Evolutionary conservation across 2,329 filamentous ascomycete genomes (phyloP), one percentile per base, ranked within the genome.

Genomic region (Neocatenulostroma microsporum): DNA sequence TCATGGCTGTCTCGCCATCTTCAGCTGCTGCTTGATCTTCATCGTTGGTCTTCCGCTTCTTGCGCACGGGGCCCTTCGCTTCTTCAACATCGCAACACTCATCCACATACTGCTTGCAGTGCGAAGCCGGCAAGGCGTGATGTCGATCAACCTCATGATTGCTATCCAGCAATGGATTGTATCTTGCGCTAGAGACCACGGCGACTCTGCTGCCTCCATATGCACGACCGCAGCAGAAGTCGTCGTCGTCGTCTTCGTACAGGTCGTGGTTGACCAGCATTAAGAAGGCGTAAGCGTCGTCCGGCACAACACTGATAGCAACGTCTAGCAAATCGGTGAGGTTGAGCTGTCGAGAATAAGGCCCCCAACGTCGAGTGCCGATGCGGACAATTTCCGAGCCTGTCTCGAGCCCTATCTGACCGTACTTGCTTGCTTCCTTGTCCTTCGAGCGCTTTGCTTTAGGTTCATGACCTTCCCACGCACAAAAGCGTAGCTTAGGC

Each of bases 191-290:
- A 0, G 73, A 77, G 0, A 84, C 73, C 1, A 82, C 69, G 0
- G 70, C 69, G 2, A 84, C 70, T 4, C 79, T 65, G 39, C 72
- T 76, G 0, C 70, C 74, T 0, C 80, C 80, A 51, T 78, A 84
- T 1, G 80, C 78, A 19, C 78, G 61, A 0, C 79, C 80, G 42
- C 78, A 81, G 36, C 72, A 76, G 48, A 82, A 84, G 14, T 76
- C 70, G 41, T 83, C 80, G 0, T 80, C 73, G 0, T 79, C 74
- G 33, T 70, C 69, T 47, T 82, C 77, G 49, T 77, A 82, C 11
- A 82, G 57, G 49, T 83, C 79, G n/a, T 80, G 71, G 21, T 76
- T 61, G 0, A 73, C 59, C 0, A 82, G 50, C 23, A 83, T 53
- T 0, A 78, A 49, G 1, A 81, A 51, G 0, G 77, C 66, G 40